Conservation (phyloP, 176 grass and related monocot genomes). For the Lolium rigidum region DNA sequence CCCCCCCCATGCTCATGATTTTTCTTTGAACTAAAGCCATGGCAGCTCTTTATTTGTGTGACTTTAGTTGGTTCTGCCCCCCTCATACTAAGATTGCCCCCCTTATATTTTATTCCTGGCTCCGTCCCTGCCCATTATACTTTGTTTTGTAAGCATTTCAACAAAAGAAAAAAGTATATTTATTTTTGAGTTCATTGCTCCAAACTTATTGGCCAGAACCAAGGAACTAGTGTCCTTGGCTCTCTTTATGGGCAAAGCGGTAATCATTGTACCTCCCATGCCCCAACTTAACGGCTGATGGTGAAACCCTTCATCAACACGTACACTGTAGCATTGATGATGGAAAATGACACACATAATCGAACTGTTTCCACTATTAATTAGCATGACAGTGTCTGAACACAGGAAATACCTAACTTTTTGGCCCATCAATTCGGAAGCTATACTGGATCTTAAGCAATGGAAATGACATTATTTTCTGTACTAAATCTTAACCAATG, state of each 20-base stretch:
- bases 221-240: too few relatives aligned
- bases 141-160: too few relatives aligned
- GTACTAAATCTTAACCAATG: not conserved
- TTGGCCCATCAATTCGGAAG: conserved; percentile 12
- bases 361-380: not conserved
- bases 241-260: not conserved
- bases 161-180: too few relatives aligned
- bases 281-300: conserved; percentile 21
- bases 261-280: not conserved
- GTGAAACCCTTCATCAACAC: conserved; percentile 15
- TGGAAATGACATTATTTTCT: conserved; percentile 4
- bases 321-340: not conserved
- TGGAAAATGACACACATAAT: conserved; percentile 1
- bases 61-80: too few relatives aligned
- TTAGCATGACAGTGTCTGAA: conserved; percentile 3
- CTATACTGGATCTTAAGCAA: conserved; percentile 5
- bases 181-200: too few relatives aligned
- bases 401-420: not conserved
- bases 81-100: too few relatives aligned
- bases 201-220: not conserved
- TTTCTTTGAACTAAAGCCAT: too few relatives aligned
- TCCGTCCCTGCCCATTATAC: too few relatives aligned
- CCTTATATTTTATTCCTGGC: too few relatives aligned
- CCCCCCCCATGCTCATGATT: too few relatives aligned
- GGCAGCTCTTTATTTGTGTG: too few relatives aligned